Evolutionary conservation across 2,329 filamentous ascomycete species (phyloP).

Genomic region (Trichoderma endophyticum): DNA sequence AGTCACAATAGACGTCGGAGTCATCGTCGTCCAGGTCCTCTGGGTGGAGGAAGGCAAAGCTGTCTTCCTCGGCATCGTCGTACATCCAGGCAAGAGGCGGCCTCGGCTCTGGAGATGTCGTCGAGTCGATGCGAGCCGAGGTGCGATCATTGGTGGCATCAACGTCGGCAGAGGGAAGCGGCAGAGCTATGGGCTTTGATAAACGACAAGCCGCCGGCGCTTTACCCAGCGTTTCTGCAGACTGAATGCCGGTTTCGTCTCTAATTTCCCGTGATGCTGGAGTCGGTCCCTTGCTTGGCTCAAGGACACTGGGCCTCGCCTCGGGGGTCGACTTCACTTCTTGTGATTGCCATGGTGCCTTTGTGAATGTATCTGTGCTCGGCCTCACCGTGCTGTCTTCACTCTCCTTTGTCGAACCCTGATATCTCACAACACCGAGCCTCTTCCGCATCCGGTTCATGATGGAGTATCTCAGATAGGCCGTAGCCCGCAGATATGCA

Average conservation of each 20-base stretch:
- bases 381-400: slow-evolving; percentile 25
- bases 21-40: slow-evolving; percentile 48
- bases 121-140: slow-evolving; percentile 31
- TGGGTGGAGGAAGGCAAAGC: slow-evolving; percentile 47
- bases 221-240: slow-evolving; percentile 21
- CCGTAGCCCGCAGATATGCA: slow-evolving; percentile 45
- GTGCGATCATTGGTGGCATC: slow-evolving; percentile 28
- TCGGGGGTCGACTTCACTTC: slow-evolving; percentile 24
- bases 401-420: slow-evolving; percentile 32
- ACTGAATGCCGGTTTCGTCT: neutral
- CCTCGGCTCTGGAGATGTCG: slow-evolving; percentile 35
- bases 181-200: slow-evolving; percentile 30
- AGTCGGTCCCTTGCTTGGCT: neutral
- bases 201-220: slow-evolving; percentile 26
- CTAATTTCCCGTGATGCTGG: neutral
- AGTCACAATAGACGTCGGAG: slow-evolving; percentile 53
- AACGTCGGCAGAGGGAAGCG: slow-evolving; percentile 28
- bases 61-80: slow-evolving; percentile 43
- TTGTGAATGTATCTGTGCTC: slow-evolving; percentile 23
- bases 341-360: slow-evolving; percentile 25
- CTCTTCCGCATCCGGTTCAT: slow-evolving; percentile 58
- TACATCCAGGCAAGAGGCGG: slow-evolving; percentile 22
- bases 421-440: slow-evolving; percentile 32
- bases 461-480: slow-evolving; percentile 62
- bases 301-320: neutral